Evolutionary conservation across 2,329 filamentous ascomycete genomes (phyloP), one percentile per base, ranked within the genome.

Genomic region (Albophoma yamanashiensis): DNA sequence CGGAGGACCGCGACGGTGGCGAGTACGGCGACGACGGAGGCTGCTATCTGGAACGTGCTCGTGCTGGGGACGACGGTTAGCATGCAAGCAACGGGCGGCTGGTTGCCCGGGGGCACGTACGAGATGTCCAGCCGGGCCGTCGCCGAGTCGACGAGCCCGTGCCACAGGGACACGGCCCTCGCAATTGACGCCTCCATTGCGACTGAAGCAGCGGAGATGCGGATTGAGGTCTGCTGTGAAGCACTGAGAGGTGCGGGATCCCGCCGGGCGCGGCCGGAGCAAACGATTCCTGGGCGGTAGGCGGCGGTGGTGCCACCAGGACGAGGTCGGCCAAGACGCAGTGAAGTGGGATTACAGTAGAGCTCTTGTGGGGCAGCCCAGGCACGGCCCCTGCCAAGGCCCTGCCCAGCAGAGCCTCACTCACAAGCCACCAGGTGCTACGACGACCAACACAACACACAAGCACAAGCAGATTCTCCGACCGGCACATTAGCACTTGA

Each of bases 1-100:
- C 68, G 67, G 58, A 75, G 62, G 57, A 75, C 62, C 58, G 71
- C 20, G 45, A 69, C 42, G 57, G 73, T 70, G 53, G 72, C 69
- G 55, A 71, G 8, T 14, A 70, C 38, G 38, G 66, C 67, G 36
- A 65, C 55, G 22, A 68, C 31, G 27, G 63, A 62, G 12, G 55
- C 31, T n/a, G 58, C 50, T 25, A 61, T 64, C 50, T 74, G 73
- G 22, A 75, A 56, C 1, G 31, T 11, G 50, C 50, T n/a, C 50
- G 50, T 36, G 50, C 50, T 53, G 31, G 50, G 31, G 3, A 15
- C 9, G 1, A 4, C 17, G 9, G 4, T 36, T 7, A 53, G 50
- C 31, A 53, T 36, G 11, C 31, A 11, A 2, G 50, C 22, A n/a
- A 22, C 20, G 4, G 4, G 17, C 50, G n/a, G 27, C 9, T 17